These are phyloP conservation scores for Exobasidium rhododendri DNA, from an alignment of 1,284 basidiomycete species.

Conservation along the genomic window DNA sequence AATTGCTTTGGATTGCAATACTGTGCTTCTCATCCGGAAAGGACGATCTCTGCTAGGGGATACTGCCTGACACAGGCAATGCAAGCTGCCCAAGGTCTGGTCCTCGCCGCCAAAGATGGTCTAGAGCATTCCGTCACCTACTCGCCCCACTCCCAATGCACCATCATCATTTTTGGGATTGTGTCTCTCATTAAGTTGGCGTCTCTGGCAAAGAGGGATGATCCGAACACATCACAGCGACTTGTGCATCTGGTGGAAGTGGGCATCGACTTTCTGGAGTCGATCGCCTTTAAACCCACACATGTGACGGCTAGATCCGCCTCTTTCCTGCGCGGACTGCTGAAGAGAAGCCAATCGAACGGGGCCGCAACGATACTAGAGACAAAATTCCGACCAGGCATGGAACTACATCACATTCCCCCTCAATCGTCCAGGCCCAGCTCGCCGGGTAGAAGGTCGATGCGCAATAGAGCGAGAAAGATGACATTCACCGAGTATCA, in stretches of 20 bases:
- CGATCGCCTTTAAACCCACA: constrained; percentile 43
- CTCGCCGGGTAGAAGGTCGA: neutral
- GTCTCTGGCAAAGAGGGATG: neutral
- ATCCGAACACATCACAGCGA: neutral
- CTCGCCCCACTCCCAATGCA: constrained; percentile 84
- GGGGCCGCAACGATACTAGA: neutral
- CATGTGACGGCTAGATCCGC: constrained; percentile 47
- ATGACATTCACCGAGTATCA: neutral
- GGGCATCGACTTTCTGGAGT: constrained; percentile 63
- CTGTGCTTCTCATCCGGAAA: constrained; percentile 56
- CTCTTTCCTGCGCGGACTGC: constrained; percentile 41
- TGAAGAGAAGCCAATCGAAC: constrained; percentile 16
- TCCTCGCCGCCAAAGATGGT: constrained; percentile 7
- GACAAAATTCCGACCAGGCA: neutral
- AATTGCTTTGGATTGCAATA: constrained; percentile 95
- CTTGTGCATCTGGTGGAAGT: constrained; percentile 70
- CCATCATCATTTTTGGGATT: constrained; percentile 82
- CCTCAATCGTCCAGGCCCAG: neutral
- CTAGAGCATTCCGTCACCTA: constrained; percentile 57
- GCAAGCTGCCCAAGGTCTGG: neutral
- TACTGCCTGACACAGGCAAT: constrained; percentile 2
- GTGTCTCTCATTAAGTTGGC: constrained; percentile 57
- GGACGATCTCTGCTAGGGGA: neutral
- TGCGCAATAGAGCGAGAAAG: neutral
- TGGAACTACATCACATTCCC: constrained; percentile 7